These are phyloP conservation scores for Coemansia sp. DNA, from an alignment of 192 early-diverging fungal genomes.

Conservation along the genomic window DNA sequence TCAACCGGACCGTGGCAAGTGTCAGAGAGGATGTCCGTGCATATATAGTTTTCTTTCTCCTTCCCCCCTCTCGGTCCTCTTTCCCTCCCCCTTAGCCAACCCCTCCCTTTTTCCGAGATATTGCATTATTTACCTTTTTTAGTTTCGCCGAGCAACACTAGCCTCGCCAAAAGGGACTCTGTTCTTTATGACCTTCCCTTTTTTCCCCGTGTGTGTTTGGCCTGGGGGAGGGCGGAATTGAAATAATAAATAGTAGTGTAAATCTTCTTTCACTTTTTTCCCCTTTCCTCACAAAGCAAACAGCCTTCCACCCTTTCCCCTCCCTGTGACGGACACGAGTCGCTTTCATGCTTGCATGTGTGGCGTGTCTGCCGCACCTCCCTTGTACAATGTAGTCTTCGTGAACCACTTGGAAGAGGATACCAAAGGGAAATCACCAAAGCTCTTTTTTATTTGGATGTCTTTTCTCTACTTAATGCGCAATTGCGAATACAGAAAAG, in stretches of 20 bases:
- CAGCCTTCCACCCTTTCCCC: not conserved
- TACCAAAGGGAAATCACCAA: constrained; percentile 9
- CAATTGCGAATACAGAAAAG: constrained; percentile 15
- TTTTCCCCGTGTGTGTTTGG: not conserved
- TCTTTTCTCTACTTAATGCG: constrained; percentile 2
- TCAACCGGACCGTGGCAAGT: constrained; percentile 8
- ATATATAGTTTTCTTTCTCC: constrained; percentile 7
- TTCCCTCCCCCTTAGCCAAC: not conserved
- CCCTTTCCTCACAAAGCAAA: not conserved
- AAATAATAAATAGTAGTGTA: constrained; percentile 10
- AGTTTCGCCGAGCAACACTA: constrained; percentile 13
- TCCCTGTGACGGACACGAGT: constrained; percentile 3
- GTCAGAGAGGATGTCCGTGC: not conserved
- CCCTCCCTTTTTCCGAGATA: not conserved
- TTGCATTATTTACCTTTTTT: constrained; percentile 26
- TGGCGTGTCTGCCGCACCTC: constrained; percentile 10
- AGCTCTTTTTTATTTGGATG: not conserved
- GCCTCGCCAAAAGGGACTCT: not conserved
- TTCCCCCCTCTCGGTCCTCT: not conserved
- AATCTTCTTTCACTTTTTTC: not conserved
- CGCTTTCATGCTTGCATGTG: constrained; percentile 2
- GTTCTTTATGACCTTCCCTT: constrained; percentile 8
- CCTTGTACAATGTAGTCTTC: constrained; percentile 14
- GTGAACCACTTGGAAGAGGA: not conserved
- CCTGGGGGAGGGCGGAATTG: not conserved